Base-by-base conservation (phyloP, 306 rosid genomes). In the Malus fusca region DNA sequence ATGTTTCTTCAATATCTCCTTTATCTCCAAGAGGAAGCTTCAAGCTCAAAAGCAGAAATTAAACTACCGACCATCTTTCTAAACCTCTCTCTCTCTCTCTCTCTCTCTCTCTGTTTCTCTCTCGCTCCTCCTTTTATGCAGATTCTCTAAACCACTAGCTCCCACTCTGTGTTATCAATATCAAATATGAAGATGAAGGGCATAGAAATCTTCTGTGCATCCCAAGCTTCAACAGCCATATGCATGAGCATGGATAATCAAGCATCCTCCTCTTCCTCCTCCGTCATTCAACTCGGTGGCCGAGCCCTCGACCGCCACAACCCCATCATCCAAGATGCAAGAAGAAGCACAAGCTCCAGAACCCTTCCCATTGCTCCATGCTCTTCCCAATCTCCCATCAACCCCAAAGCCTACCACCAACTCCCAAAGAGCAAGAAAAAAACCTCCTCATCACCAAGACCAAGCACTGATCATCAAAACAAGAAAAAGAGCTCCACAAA, bases 251-350 rank as follows among this genome's bases (percentile, higher is more conserved):
- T 88, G 98, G 97, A 95, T 31, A 85, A 95, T 37, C 87, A 85
- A 84, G 88, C 85, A 21, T 81, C 87, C 6, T 88, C 93, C 15
- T 93, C 93, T 1, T 75, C 90, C 4, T 87, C 98, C 61, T 83
- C 84, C 43, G 26, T 81, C 66, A 81, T 87, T 76, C 90, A 89
- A 74, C 97, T 90, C 1, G 99, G 99, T 31, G 93, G 96, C 72
- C 42, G 88, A 76, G 86, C 88, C 76, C 88, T 95, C 51, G 99
- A 95, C 77, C 98, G 99, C 82, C 91, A 89, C 88, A 95, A 95
- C 62, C 99, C 99, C 42, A 88, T 95, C 44, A 95, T 95, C 85
- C 78, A 74, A 26, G 93, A 90, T 72, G 81, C 85, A 80, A 89
- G 80, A 70, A 65, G 88, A 65, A 64, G 37, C 72, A 42, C 74